Base-by-base conservation (phyloP, 768 basidiomycete genomes). In the Trametes cingulata region DNA sequence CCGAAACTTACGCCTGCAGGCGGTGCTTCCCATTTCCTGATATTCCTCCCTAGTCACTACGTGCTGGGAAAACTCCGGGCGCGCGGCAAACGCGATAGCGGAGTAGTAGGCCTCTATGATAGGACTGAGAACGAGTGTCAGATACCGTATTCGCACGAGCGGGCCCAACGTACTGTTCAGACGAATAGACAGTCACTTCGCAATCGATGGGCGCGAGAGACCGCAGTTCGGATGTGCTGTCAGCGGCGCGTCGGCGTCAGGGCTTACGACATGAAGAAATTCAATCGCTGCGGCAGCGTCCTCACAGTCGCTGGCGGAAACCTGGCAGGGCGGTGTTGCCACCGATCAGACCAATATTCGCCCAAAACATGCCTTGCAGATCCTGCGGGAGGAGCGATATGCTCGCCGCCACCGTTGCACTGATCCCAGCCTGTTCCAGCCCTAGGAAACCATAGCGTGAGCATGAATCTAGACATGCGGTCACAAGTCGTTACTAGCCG, bases 311-410 rank as follows among this genome's bases (percentile, higher is more conserved):
- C 52, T 80, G 74, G 20, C 81, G 80, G 66, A 98, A 88, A 6
- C 88, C 90, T 42, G 85, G 78, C 65, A 95, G 85, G 66, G 83
- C 83, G 15, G 85, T 84, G 72, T 83, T 89, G 14, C 95, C 95
- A 49, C 95, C 95, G 68, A 94, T 84, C 63, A 96, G 75, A 13
- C 90, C 91, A 61, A 98, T 94, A 72, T 98, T 93, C 35, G 86
- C 85, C 94, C 94, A 98, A 74, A 94, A 97, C 88, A 98, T 85
- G 35, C 93, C 95, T 65, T 87, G 91, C 24, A 95, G 67, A 67
- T 95, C 93, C 51, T 80, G 76, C 0, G 93, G 92, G 60, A 98
- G 83, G 29, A 82, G 74, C 0, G 82, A 78, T 68, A 98, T 93
- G 58, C 88, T 88, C 55, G 82, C 71, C 40, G 90, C 88, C 60